Conservation (phyloP, 2,329 filamentous ascomycete species). For the Stromatinia cepivora region DNA sequence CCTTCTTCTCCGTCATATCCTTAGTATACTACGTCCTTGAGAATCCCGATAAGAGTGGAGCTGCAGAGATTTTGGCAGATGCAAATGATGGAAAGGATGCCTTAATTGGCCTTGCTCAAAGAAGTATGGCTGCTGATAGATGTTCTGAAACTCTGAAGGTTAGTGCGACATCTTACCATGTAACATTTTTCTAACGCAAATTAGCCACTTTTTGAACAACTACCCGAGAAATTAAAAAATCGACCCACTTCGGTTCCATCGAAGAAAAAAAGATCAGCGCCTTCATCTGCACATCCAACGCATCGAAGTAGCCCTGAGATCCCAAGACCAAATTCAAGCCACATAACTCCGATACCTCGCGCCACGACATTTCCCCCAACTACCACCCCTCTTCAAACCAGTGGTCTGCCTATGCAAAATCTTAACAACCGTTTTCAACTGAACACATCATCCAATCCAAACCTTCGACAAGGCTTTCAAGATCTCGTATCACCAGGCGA, state of each 20-base stretch:
- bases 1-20: conserved; percentile 78
- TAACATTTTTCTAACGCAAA: conserved; percentile 31
- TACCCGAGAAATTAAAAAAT: conserved; percentile 71
- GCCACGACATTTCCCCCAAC: conserved; percentile 38
- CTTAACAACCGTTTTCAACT: conserved; percentile 30
- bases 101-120: conserved; percentile 73
- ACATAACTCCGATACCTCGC: conserved; percentile 25
- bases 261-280: conserved; percentile 59
- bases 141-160: conserved; percentile 78
- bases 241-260: conserved; percentile 43
- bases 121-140: conserved; percentile 85
- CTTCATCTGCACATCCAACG: conserved; percentile 45
- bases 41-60: conserved; percentile 72
- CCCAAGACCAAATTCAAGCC: conserved; percentile 24
- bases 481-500: conserved; percentile 36
- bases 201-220: conserved; percentile 77
- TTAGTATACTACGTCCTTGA: conserved; percentile 78
- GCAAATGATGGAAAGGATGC: conserved; percentile 82
- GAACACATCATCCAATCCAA: conserved; percentile 35
- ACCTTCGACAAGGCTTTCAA: conserved; percentile 36
- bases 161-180: conserved; percentile 42
- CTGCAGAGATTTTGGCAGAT: conserved; percentile 79
- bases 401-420: conserved; percentile 27
- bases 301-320: conserved; percentile 34
- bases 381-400: conserved; percentile 34